A percentile compares a stretch with the other conserved stretches of the same genome.
Conservation (phyloP, 345 rosid species). For the Nasturtium officinale region DNA sequence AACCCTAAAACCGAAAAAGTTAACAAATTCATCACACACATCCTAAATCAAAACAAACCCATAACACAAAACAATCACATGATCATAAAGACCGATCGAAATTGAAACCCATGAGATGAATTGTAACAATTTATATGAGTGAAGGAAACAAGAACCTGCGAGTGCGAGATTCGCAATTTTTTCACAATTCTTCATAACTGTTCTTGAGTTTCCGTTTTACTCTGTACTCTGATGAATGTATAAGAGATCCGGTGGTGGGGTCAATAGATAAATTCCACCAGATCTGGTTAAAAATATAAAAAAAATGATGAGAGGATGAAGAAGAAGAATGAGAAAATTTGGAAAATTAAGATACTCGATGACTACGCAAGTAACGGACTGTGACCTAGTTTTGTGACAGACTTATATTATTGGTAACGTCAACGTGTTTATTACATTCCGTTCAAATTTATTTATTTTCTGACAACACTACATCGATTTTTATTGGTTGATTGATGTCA, state of each 20-base stretch:
- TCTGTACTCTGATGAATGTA: slow-evolving; percentile 19
- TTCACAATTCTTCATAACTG: slow-evolving; percentile 77
- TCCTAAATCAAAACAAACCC: slow-evolving; percentile 13
- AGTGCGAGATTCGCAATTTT: slow-evolving; percentile 75
- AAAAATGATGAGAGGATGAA: neutral
- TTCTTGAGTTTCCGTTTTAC: slow-evolving; percentile 22
- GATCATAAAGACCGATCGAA: slow-evolving; percentile 5
- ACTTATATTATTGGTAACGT: slow-evolving; percentile 12
- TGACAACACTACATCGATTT: neutral
- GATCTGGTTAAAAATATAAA: slow-evolving; percentile 27
- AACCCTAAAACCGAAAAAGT: slow-evolving; percentile 6
- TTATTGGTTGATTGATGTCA: slow-evolving; percentile 26
- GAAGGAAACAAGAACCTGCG: slow-evolving; percentile 58
- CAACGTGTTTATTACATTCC: slow-evolving; percentile 32
- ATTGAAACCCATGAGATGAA: neutral
- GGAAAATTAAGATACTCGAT: slow-evolving; percentile 31
- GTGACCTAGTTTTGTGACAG: slow-evolving; percentile 32
- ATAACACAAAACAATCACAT: slow-evolving; percentile 7
- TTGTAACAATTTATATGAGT: neutral
- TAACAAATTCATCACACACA: neutral
- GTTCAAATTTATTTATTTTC: neutral
- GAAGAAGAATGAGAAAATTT: neutral
- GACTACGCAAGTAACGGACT: slow-evolving; percentile 24
- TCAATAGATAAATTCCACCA: slow-evolving; percentile 27
- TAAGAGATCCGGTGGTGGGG: slow-evolving; percentile 43